These are phyloP conservation scores for Marasmius sp. DNA, from an alignment of 1,284 basidiomycete genomes.

Conservation along the genomic window DNA sequence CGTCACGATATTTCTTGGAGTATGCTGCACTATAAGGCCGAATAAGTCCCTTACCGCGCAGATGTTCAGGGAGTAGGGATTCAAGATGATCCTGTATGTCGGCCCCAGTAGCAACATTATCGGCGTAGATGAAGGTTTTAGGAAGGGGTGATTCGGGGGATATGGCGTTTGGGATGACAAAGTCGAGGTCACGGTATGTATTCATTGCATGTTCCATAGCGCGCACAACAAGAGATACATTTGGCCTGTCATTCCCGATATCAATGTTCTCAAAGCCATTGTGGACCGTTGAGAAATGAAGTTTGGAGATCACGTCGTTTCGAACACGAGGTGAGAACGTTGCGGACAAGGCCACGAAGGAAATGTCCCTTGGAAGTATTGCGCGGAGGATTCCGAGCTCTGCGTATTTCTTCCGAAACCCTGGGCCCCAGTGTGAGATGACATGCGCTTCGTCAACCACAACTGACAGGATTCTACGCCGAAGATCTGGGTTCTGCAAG, in stretches of 20 bases:
- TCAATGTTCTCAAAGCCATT: constrained; percentile 20
- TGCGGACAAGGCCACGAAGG: constrained; percentile 38
- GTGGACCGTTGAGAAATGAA: constrained; percentile 24
- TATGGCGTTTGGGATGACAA: constrained; percentile 28
- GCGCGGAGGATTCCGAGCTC: constrained; percentile 32
- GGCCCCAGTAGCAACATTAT: constrained; percentile 22
- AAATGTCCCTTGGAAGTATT: constrained; percentile 30
- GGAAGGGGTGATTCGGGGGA: constrained; percentile 14
- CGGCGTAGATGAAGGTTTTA: constrained; percentile 28
- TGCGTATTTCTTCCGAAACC: constrained; percentile 40
- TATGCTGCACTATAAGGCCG: constrained; percentile 27
- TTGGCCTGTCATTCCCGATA: constrained; percentile 37
- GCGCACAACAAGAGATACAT: constrained; percentile 37
- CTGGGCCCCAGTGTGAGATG: constrained; percentile 39
- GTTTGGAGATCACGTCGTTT: constrained; percentile 29
- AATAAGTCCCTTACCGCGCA: constrained; percentile 22
- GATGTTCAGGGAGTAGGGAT: constrained; percentile 7
- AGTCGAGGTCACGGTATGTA: constrained; percentile 35
- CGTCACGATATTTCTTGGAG: constrained; percentile 2
- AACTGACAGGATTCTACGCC: constrained; percentile 25
- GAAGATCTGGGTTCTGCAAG: constrained; percentile 29
- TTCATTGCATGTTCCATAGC: constrained; percentile 37
- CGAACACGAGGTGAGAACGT: constrained; percentile 33
- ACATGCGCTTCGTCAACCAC: constrained; percentile 41
- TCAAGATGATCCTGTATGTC: constrained; percentile 24